These are phyloP conservation scores for Hippophae rhamnoides DNA, from an alignment of 306 rosid species.

Conservation along the genomic window DNA sequence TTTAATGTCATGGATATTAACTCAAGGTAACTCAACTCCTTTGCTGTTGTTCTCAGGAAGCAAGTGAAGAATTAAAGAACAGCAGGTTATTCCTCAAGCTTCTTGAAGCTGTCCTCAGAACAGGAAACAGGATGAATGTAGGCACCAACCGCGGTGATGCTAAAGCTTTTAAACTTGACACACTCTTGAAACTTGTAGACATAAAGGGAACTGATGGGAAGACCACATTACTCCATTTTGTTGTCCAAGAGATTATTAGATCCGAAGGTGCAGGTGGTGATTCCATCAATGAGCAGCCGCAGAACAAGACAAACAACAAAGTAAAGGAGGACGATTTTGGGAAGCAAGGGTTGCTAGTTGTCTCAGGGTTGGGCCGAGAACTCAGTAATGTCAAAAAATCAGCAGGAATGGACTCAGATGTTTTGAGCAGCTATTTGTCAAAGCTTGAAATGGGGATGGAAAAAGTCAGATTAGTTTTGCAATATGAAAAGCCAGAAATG, in stretches of 20 bases:
- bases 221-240: constrained; percentile 93
- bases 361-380: constrained; percentile 85
- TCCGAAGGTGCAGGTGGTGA: constrained; percentile 67
- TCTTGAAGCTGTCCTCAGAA: constrained; percentile 95
- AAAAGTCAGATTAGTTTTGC: constrained; percentile 66
- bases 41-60: constrained; percentile 48
- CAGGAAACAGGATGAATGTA: constrained; percentile 98
- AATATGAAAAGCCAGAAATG: constrained; percentile 55
- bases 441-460: constrained; percentile 95
- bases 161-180: constrained; percentile 82
- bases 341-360: constrained; percentile 84
- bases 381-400: constrained; percentile 74
- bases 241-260: constrained; percentile 95
- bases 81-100: constrained; percentile 89
- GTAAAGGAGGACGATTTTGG: constrained; percentile 59
- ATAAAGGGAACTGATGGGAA: constrained; percentile 97
- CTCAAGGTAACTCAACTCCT: constrained; percentile 19
- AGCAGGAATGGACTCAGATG: constrained; percentile 97
- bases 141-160: constrained; percentile 98
- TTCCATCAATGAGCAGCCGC: constrained; percentile 38
- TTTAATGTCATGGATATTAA: constrained; percentile 15
- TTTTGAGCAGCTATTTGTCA: constrained; percentile 70
- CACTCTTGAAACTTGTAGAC: constrained; percentile 84
- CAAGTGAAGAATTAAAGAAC: constrained; percentile 79
- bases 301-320: constrained; percentile 31